Evolutionary conservation across 805 yeast genomes (phyloP).

Genomic region (Saturnispora saitoi): DNA sequence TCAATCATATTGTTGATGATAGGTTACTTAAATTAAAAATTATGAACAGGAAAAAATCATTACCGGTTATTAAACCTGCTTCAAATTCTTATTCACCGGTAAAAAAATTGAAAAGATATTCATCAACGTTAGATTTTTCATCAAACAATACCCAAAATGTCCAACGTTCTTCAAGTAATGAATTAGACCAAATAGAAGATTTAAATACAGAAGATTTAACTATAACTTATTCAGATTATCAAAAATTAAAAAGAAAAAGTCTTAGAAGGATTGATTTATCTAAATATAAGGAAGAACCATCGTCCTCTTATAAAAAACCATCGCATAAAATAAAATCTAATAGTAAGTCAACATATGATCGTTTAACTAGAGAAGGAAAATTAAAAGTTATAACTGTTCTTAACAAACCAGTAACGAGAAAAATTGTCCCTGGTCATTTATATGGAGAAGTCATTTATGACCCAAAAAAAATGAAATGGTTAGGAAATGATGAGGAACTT

Average conservation of each 20-base stretch:
- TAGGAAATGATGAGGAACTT: conserved; percentile 55
- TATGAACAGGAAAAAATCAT: conserved; percentile 19
- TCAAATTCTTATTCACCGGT: conserved; percentile 14
- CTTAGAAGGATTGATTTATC: conserved; percentile 21
- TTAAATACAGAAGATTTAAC: conserved; percentile 22
- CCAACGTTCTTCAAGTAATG: conserved; percentile 12
- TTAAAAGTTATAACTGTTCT: conserved; percentile 24
- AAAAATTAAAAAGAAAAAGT: conserved; percentile 20
- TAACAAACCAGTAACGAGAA: conserved; percentile 20
- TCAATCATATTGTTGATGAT: conserved; percentile 21
- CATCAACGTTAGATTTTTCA: conserved; percentile 24
- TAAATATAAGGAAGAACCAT: conserved; percentile 21
- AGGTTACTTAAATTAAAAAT: conserved; percentile 16
- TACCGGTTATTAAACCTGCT: conserved; percentile 19
- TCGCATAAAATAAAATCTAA: conserved; percentile 1
- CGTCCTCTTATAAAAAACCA: conserved; percentile 10
- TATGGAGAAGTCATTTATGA: conserved; percentile 45
- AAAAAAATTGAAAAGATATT: conserved; percentile 20
- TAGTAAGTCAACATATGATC: conserved; percentile 10
- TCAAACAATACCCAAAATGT: background rate
- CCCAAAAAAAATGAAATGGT: conserved; percentile 46
- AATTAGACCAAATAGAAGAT: conserved; percentile 22
- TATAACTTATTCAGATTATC: conserved; percentile 23
- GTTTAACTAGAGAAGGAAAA: conserved; percentile 27
- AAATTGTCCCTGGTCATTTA: conserved; percentile 24